Evolutionary conservation across 371 early-diverging fungal genomes (phyloP), one percentile per base, ranked within the genome.

Genomic region (Amoeboaphelidium protococcarum): DNA sequence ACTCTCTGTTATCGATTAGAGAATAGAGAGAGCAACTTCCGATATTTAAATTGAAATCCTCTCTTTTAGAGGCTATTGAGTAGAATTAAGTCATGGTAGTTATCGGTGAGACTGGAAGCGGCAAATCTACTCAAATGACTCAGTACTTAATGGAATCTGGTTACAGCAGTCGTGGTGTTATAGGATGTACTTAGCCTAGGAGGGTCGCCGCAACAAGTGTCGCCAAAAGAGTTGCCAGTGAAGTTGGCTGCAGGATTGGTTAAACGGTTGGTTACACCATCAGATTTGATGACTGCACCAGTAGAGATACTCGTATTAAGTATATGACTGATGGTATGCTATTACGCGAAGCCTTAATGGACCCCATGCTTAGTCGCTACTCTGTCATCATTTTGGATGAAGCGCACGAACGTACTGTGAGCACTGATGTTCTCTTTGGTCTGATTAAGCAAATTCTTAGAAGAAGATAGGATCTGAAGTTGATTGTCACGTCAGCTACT

Each of bases 301-400:
- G 84, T 46, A 78, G 85, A 2, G 80, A 80, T 55, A 90, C 89
- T 10, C 70, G 69, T 48, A 91, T 99, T 60, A 95, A 96, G 63
- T 94, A 95, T 67, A 82, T 98, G 84, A 99, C 99, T 3, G 99
- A 98, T 52, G 99, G 99, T 68, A 88, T 97, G 81, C 71, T 99
- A 47, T 65, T 96, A 26, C 74, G 94, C 56, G 98, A 99, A 66
- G 76, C 80, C 55, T 67, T 98, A 47, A 67, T 89, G 40, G 94
- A 96, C 54, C 72, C 81, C 0, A 63, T 65, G 26, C 69, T 94
- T 62, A 60, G 62, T 19, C 72, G 74, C 46, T 98, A 98, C 62
- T 80, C 88, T 23, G 79, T 94, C 26, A 74, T 99, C 44, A 78
- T 94, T 55, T 68, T 99, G 24, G 99, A 99, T 58, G 99, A 99